Evolutionary conservation across 305 asterid species (phyloP).

Genomic region (Euphrasia arctica): DNA sequence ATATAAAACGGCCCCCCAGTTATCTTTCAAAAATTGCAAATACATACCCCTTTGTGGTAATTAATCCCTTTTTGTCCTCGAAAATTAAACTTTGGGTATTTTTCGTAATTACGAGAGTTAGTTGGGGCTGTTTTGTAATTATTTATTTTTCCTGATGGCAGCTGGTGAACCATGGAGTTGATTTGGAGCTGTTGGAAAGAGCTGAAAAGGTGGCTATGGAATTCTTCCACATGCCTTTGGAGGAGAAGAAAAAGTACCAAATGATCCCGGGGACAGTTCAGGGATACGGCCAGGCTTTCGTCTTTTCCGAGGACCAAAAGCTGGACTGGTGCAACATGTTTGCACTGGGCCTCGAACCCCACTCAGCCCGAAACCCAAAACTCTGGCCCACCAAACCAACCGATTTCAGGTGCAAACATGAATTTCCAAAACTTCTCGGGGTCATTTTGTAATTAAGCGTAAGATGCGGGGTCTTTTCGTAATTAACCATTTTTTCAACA

Average conservation of each 20-base stretch:
- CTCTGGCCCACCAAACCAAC: constrained; percentile 87
- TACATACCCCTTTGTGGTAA: too few relatives aligned
- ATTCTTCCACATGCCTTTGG: constrained; percentile 82
- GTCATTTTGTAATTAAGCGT: background rate
- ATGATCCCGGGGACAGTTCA: constrained; percentile 91
- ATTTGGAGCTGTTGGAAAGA: constrained; percentile 50
- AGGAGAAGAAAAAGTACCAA: constrained; percentile 90
- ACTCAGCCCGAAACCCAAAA: constrained; percentile 48
- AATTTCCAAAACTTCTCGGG: background rate
- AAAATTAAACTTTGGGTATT: too few relatives aligned
- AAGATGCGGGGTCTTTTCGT: background rate
- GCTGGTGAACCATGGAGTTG: constrained; percentile 90
- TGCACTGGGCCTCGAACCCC: constrained; percentile 86
- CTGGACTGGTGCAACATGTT: constrained; percentile 98
- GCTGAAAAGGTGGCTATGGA: constrained; percentile 74
- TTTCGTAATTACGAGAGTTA: too few relatives aligned
- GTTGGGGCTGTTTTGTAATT: too few relatives aligned
- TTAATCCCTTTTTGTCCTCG: too few relatives aligned
- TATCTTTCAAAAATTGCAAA: background rate
- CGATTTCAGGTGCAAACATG: constrained; percentile 47
- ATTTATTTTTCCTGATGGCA: constrained; percentile 17
- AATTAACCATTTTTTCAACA: constrained; percentile 24
- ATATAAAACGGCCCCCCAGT: background rate
- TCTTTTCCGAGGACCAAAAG: constrained; percentile 91
- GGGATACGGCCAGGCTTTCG: constrained; percentile 96